These are phyloP conservation scores for Fusarium xylarioides DNA, from an alignment of 2,329 filamentous ascomycete genomes.

Conservation along the genomic window DNA sequence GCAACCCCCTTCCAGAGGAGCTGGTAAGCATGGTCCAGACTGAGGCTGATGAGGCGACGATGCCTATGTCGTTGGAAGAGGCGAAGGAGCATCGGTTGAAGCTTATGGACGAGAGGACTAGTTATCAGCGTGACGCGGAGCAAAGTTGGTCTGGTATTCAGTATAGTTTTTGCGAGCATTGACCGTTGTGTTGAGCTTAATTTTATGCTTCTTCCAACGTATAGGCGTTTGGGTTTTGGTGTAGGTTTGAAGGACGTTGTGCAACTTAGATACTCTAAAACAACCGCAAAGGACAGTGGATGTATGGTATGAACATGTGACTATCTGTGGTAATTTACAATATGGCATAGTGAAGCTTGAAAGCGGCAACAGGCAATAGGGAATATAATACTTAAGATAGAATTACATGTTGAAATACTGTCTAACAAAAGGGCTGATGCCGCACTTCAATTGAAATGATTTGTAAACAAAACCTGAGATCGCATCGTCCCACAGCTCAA, in stretches of 20 bases:
- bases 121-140: neutral
- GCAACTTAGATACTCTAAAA: neutral
- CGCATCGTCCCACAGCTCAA: neutral
- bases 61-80: conserved; percentile 26
- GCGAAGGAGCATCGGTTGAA: conserved; percentile 26
- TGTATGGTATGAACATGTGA: rapidly evolving
- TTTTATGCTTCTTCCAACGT: neutral
- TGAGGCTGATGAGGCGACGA: neutral
- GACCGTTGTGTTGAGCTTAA: neutral
- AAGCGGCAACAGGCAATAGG: neutral
- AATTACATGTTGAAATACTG: rapidly evolving
- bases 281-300: neutral
- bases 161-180: conserved; percentile 37
- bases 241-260: neutral
- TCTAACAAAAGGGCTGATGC: neutral
- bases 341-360: neutral
- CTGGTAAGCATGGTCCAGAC: conserved; percentile 12
- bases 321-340: neutral
- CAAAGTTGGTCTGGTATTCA: rapidly evolving
- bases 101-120: conserved; percentile 19
- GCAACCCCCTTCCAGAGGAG: conserved; percentile 1
- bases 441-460: neutral
- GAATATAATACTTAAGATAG: rapidly evolving
- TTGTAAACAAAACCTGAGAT: neutral
- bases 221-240: neutral